Evolutionary conservation across 2,329 filamentous ascomycete species (phyloP).

Genomic region (Venturia aucupariae): DNA sequence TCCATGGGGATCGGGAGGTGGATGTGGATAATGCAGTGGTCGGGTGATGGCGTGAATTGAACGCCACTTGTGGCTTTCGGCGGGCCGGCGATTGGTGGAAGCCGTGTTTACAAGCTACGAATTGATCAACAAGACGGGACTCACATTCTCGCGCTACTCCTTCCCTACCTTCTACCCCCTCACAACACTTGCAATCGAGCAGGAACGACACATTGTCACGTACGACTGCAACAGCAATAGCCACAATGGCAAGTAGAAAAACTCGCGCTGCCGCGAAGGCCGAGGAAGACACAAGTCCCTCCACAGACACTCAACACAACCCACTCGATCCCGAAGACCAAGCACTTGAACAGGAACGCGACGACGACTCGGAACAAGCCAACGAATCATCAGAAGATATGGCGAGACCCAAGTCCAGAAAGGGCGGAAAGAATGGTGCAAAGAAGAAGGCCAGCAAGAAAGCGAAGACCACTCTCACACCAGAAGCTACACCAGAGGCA

Average conservation of each 20-base stretch:
- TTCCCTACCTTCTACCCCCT: neutral
- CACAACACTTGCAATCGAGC: neutral
- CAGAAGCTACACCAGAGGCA: neutral
- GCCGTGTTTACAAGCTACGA: neutral
- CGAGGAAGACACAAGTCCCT: neutral
- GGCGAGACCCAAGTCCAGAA: neutral
- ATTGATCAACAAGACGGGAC: neutral
- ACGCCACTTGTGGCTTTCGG: neutral
- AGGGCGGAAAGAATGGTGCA: constrained; percentile 7
- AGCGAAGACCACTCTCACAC: neutral
- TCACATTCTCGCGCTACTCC: neutral
- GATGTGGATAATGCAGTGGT: too few relatives aligned
- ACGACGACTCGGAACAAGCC: neutral
- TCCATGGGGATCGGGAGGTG: too few relatives aligned
- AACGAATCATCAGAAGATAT: neutral
- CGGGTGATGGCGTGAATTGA: neutral
- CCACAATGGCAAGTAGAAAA: neutral
- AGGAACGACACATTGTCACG: neutral
- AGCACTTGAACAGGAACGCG: neutral
- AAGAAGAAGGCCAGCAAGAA: constrained; percentile 2
- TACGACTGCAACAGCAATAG: neutral
- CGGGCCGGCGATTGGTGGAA: neutral
- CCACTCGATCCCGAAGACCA: neutral
- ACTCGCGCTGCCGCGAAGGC: neutral
- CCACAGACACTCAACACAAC: neutral